phyloP scores from a whole-genome alignment of 2,329 filamentous ascomycete genomes.

The Sphaerulina musiva region DNA sequence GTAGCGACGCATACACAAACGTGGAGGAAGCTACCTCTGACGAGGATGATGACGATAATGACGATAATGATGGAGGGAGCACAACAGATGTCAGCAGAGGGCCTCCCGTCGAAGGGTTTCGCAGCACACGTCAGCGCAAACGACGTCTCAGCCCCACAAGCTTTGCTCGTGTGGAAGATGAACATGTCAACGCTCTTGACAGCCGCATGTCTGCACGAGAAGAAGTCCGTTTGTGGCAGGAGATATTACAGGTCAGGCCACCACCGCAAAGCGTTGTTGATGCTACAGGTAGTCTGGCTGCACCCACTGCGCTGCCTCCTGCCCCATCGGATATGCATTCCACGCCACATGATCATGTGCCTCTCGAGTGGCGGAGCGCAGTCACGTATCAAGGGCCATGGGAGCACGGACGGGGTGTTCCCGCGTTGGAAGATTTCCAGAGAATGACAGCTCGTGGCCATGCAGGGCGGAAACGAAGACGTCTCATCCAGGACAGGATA shows the following conservation, averaged over 20 bases:
- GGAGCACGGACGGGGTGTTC: too few species aligned
- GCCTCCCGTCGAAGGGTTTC: background rate
- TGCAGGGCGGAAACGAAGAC: too few species aligned
- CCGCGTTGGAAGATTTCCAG: too few species aligned
- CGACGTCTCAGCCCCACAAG: background rate
- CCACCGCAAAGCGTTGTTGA: background rate
- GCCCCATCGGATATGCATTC: too few species aligned
- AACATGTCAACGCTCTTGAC: background rate
- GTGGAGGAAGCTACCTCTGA: background rate
- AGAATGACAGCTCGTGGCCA: too few species aligned
- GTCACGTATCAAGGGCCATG: too few species aligned
- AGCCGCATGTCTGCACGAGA: background rate
- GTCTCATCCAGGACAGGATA: too few species aligned
- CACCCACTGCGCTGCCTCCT: too few species aligned
- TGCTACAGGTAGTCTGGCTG: background rate
- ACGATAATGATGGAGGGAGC: background rate
- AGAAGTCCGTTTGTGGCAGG: background rate
- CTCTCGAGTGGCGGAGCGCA: too few species aligned
- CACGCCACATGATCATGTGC: too few species aligned
- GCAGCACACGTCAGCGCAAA: background rate
- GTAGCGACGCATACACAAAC: slow-evolving; percentile 17
- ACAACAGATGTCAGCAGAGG: background rate
- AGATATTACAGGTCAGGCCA: background rate
- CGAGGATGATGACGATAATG: too few species aligned
- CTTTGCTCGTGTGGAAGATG: background rate